These are phyloP conservation scores for Clarireedia homoeocarpa DNA, from an alignment of 2,329 filamentous ascomycete genomes.

Conservation along the genomic window DNA sequence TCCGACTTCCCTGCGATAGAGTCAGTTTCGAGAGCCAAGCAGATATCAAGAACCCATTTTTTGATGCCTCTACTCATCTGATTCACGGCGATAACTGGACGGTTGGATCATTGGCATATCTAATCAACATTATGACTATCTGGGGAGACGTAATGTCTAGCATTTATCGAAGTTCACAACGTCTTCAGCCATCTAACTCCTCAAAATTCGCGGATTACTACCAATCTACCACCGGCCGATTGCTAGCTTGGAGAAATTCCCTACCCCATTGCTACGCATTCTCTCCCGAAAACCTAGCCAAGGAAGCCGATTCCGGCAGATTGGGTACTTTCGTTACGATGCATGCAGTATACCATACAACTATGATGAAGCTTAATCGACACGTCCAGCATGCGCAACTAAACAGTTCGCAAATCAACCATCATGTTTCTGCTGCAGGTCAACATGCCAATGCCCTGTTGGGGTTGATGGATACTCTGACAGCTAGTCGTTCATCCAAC, in stretches of 20 bases:
- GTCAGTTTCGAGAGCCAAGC: conserved; percentile 53
- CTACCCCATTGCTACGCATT: conserved; percentile 49
- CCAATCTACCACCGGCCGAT: conserved; percentile 39
- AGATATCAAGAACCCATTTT: conserved; percentile 50
- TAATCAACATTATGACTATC: conserved; percentile 54
- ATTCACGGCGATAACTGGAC: conserved; percentile 32
- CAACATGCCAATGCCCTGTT: conserved; percentile 47
- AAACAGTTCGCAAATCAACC: conserved; percentile 33
- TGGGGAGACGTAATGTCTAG: conserved; percentile 59
- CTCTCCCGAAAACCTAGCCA: conserved; percentile 48
- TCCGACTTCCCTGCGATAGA: conserved; percentile 56
- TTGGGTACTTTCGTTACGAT: conserved; percentile 54
- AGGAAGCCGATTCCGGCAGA: conserved; percentile 44
- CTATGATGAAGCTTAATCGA: conserved; percentile 57
- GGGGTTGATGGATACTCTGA: conserved; percentile 37
- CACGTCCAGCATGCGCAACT: conserved; percentile 42
- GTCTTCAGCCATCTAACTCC: conserved; percentile 24
- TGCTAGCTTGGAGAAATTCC: conserved; percentile 50
- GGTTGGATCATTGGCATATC: conserved; percentile 42
- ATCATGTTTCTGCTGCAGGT: conserved; percentile 41
- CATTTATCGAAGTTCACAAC: conserved; percentile 42
- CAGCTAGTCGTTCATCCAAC: conserved; percentile 27
- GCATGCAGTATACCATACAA: conserved; percentile 59
- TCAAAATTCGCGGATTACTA: conserved; percentile 39
- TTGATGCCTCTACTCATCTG: conserved; percentile 42